Evolutionary conservation across 768 basidiomycete genomes (phyloP).

Genomic region (Phaeotremella skinneri): DNA sequence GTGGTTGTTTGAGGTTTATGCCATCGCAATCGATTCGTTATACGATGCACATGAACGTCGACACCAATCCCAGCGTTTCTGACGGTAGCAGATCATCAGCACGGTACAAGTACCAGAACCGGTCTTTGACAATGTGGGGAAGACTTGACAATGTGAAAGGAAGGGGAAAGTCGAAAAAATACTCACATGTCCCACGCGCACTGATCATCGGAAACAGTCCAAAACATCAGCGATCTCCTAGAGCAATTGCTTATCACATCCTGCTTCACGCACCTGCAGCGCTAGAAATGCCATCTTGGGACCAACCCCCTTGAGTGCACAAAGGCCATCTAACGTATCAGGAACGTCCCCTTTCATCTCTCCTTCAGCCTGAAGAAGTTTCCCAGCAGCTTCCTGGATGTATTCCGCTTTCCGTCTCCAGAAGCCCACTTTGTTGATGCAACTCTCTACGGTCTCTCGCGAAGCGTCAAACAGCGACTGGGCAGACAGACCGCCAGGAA

Average conservation of each 20-base stretch:
- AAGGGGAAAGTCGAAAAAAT: background rate
- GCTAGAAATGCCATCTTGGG: conserved; percentile 94
- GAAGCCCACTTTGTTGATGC: conserved; percentile 87
- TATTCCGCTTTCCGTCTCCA: conserved; percentile 84
- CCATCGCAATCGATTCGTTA: conserved; percentile 91
- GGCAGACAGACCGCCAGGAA: conserved; percentile 78
- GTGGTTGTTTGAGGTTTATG: conserved; percentile 78
- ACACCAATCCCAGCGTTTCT: conserved; percentile 91
- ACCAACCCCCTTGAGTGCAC: conserved; percentile 83
- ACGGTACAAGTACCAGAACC: background rate
- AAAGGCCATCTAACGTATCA: conserved; percentile 80
- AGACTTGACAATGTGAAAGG: conserved; percentile 1
- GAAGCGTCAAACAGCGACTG: conserved; percentile 67
- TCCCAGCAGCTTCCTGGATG: conserved; percentile 65
- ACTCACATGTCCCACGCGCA: conserved; percentile 16
- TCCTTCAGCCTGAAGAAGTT: conserved; percentile 60
- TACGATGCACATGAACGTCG: conserved; percentile 92
- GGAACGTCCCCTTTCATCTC: conserved; percentile 71
- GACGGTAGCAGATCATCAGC: conserved; percentile 8
- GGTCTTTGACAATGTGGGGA: background rate
- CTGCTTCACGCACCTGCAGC: conserved; percentile 68
- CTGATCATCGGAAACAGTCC: background rate
- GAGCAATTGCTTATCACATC: background rate
- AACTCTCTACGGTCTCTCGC: conserved; percentile 63
- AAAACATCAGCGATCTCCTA: too few relatives aligned